Conservation (phyloP, 106 monocot genomes). For the Allium fistulosum region DNA sequence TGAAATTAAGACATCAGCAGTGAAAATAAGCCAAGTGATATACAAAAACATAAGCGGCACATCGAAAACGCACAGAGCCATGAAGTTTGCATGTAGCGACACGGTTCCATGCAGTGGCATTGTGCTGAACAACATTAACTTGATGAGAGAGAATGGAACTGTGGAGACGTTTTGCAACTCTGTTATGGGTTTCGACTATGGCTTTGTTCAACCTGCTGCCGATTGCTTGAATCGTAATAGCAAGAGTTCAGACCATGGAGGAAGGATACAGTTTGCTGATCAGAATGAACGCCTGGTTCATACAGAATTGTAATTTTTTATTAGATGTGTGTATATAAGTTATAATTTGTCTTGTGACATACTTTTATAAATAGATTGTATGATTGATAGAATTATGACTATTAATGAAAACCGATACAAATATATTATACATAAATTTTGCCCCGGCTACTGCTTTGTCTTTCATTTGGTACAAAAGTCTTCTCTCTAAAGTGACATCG, state of each 20-base stretch:
- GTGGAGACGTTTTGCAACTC: slow-evolving; percentile 81
- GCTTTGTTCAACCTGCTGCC: slow-evolving; percentile 58
- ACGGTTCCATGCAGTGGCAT: slow-evolving; percentile 80
- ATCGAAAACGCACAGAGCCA: slow-evolving; percentile 50
- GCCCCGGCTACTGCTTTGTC: too few relatives aligned
- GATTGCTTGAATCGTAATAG: slow-evolving; percentile 45
- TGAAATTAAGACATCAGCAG: slow-evolving; percentile 61
- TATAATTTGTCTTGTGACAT: too few relatives aligned
- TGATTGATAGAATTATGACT: too few relatives aligned
- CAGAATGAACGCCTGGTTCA: slow-evolving; percentile 15
- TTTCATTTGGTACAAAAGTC: too few relatives aligned
- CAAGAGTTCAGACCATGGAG: slow-evolving; percentile 31
- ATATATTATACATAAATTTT: too few relatives aligned
- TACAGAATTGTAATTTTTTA: slow-evolving; percentile 53
- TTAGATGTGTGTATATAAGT: too few relatives aligned
- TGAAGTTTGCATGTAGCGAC: slow-evolving; percentile 87
- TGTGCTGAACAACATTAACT: slow-evolving; percentile 74
- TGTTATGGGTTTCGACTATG: slow-evolving; percentile 82
- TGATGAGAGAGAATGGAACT: slow-evolving; percentile 47
- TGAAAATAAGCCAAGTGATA: slow-evolving; percentile 74
- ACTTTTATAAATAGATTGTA: too few relatives aligned
- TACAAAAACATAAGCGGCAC: slow-evolving; percentile 82
- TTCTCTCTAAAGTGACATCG: too few relatives aligned
- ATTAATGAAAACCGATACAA: too few relatives aligned
- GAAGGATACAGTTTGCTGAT: neutral